A percentile compares a stretch with the other conserved stretches of the same genome.
Evolutionary conservation across 192 early-diverging fungal genomes (phyloP).

Genomic region (Coemansia sp.): DNA sequence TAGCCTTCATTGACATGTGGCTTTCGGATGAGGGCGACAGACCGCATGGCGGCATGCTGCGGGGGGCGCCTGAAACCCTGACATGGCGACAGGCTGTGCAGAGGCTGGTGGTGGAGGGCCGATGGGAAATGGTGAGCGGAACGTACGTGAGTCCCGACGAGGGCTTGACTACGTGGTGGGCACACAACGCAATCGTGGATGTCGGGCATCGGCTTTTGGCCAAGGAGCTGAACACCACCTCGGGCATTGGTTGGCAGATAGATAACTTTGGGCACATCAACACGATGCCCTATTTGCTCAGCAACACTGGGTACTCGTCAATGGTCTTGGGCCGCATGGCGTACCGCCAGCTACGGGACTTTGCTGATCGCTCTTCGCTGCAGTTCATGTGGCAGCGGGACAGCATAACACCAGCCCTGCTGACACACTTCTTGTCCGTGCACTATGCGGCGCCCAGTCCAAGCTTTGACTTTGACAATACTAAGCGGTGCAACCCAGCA

Average conservation of each 20-base stretch:
- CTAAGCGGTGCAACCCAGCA: conserved; percentile 11
- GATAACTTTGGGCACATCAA: conserved; percentile 43
- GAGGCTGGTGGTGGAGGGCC: conserved; percentile 20
- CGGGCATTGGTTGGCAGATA: conserved; percentile 40
- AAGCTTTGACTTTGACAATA: conserved; percentile 41
- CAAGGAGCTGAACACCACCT: conserved; percentile 18
- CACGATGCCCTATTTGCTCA: conserved; percentile 27
- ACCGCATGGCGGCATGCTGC: conserved; percentile 4
- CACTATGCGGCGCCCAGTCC: conserved; percentile 35
- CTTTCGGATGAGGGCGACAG: conserved; percentile 36
- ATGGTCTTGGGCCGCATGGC: conserved; percentile 46
- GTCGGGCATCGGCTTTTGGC: conserved; percentile 30
- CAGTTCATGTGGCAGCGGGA: conserved; percentile 41
- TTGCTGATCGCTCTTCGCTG: conserved; percentile 13
- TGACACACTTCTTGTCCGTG: conserved; percentile 39
- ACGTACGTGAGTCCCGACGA: conserved; percentile 50
- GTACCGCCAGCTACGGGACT: conserved; percentile 28
- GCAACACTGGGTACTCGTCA: conserved; percentile 29
- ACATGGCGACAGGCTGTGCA: conserved; percentile 36
- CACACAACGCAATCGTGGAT: conserved; percentile 36
- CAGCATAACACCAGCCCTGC: neutral
- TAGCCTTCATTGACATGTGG: conserved; percentile 48
- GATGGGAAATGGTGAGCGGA: conserved; percentile 38
- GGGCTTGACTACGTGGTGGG: conserved; percentile 51
- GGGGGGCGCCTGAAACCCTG: neutral